Conservation (phyloP, 2,329 filamentous ascomycete genomes). For the Sordariomycetes sp. region DNA sequence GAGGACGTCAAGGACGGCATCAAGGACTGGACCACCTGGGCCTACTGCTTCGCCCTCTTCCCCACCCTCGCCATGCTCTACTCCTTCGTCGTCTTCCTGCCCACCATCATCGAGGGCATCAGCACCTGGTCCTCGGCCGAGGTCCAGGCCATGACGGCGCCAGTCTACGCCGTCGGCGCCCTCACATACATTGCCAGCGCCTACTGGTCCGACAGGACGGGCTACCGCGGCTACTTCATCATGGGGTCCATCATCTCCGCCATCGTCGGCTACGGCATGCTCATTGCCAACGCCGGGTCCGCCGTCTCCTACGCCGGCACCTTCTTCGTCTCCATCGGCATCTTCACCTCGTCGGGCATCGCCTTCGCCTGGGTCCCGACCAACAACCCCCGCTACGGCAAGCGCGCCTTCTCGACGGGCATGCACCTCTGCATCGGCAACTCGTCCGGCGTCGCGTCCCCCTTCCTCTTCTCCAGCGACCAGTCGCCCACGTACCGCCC, state of each 20-base stretch:
- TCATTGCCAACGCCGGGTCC: slow-evolving; percentile 39
- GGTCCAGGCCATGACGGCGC: slow-evolving; percentile 55
- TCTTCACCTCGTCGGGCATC: slow-evolving; percentile 31
- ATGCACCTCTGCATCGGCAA: slow-evolving; percentile 51
- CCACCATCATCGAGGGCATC: slow-evolving; percentile 53
- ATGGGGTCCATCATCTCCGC: slow-evolving; percentile 33
- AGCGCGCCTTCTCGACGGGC: slow-evolving; percentile 47
- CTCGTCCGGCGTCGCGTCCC: slow-evolving; percentile 46
- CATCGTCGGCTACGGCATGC: slow-evolving; percentile 43
- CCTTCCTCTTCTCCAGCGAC: slow-evolving; percentile 35
- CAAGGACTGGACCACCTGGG: slow-evolving; percentile 52
- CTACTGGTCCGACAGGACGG: slow-evolving; percentile 41
- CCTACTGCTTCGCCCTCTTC: slow-evolving; percentile 46
- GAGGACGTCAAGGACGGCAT: slow-evolving; percentile 40
- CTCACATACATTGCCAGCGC: slow-evolving; percentile 45
- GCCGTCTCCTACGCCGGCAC: slow-evolving; percentile 49
- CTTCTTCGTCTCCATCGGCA: slow-evolving; percentile 46
- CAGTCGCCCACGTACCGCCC: slow-evolving; percentile 30
- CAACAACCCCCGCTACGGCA: slow-evolving; percentile 51
- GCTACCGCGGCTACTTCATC: slow-evolving; percentile 41
- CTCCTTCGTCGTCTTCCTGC: slow-evolving; percentile 53
- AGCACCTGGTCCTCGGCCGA: slow-evolving; percentile 40
- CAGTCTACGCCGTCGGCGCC: slow-evolving; percentile 51
- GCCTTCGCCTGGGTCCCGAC: slow-evolving; percentile 29
- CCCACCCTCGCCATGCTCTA: slow-evolving; percentile 54